Evolutionary conservation across 805 yeast species (phyloP), one percentile per base, ranked within the genome.

Genomic region (Metschnikowia shivogae): DNA sequence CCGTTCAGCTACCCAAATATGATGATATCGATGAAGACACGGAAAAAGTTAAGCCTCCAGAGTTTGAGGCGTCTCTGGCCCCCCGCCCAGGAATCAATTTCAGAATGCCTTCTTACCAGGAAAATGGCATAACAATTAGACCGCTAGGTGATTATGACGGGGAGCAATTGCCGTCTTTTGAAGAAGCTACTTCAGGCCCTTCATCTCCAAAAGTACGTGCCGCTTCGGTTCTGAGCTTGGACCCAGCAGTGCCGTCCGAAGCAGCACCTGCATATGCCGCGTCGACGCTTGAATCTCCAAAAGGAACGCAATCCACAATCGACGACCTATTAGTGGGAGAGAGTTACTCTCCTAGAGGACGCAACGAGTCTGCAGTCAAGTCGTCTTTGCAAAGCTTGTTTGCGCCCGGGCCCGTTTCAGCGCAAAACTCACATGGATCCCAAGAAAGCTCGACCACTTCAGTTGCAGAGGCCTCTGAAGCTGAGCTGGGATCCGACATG

Each of bases 131-230:
- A 8, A 46, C 62, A 4, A 67, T 70, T 28, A 54, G 56, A 42
- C 64, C 63, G 9, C 58, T 64, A 44, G 49, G 58, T 39, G 54
- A 46, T 4, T 51, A 52, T 5, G 44, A 13, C 6, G 45, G 44
- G 1, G 68, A 67, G 29, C 63, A 58, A 14, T 67, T 80, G 22
- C 89, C 89, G 0, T 68, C 83, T 0, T 83, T 83, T 60, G 86
- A 82, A 55, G 83, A 83, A 54, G 89, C 87, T 0, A 68, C 75
- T 0, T 77, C 84, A 0, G 78, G 81, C 50, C 59, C 54, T 2
- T 12, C 43, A 0, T 52, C 56, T 1, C 70, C 75, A 8, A 56
- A 63, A 7, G 55, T 63, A 12, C 54, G 77, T 31, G 63, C 77
- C 2, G 51, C 65, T 8, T 65, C 74, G 2, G 54, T 73, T 22